Percentiles rank a stretch among this genome's conserved stretches.
Conservation (phyloP, 208 protist genomes). For the Crithidia acanthocephali region DNA sequence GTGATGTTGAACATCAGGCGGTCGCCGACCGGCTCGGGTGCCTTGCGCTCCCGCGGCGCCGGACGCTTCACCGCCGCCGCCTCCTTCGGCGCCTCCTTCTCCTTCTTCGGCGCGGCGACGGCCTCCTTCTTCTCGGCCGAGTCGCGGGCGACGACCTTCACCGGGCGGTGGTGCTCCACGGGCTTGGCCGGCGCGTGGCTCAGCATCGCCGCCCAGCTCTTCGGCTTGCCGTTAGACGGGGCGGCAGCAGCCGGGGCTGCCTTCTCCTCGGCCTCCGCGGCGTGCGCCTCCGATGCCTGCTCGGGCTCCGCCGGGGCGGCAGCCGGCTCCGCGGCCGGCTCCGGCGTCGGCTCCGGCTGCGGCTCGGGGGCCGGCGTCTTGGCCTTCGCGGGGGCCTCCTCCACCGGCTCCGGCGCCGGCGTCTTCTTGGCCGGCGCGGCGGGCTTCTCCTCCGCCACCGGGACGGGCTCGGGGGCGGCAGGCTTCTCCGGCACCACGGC, state of each 20-base stretch:
- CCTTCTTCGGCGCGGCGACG: constrained; percentile 27
- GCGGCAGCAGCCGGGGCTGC: constrained; percentile 10
- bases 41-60: constrained; percentile 46
- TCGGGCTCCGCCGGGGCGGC: constrained; percentile 23
- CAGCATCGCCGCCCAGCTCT: constrained; percentile 73
- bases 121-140: constrained; percentile 31
- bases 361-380: constrained; percentile 24
- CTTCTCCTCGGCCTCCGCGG: constrained; percentile 16
- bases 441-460: constrained; percentile 38
- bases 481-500: constrained; percentile 40
- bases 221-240: constrained; percentile 40
- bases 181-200: constrained; percentile 39
- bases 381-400: not conserved
- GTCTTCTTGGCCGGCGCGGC: constrained; percentile 28
- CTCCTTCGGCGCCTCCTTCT: constrained; percentile 6
- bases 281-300: constrained; percentile 1
- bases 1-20: constrained; percentile 88
- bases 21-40: constrained; percentile 58
- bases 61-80: constrained; percentile 26
- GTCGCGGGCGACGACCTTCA: constrained; percentile 49
- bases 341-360: constrained; percentile 27
- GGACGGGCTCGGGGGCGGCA: constrained; percentile 31
- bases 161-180: constrained; percentile 45
- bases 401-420: constrained; percentile 31
- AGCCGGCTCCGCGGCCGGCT: constrained; percentile 26